phyloP scores from a whole-genome alignment of 192 early-diverging fungal species.

The Backusella sp. region DNA sequence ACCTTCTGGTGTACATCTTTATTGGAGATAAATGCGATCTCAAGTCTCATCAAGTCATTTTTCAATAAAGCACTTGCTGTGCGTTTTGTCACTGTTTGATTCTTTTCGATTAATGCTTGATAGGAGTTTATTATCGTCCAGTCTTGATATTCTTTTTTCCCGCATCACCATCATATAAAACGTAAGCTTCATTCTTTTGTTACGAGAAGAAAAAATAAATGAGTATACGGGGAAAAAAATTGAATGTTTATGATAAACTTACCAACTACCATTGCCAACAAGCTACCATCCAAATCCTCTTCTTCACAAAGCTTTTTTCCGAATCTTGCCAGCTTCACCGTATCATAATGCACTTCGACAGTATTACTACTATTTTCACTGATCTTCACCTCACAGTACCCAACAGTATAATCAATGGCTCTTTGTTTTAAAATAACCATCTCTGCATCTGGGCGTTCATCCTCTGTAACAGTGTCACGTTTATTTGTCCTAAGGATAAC shows the following conservation, averaged over 20 bases:
- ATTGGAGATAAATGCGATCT: background rate
- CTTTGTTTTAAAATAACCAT: slow-evolving; percentile 1
- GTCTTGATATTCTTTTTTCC: background rate
- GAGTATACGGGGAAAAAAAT: background rate
- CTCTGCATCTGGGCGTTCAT: slow-evolving; percentile 2
- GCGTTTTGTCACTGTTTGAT: background rate
- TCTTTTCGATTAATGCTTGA: background rate
- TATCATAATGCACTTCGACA: background rate
- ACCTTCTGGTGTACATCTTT: background rate
- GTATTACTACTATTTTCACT: slow-evolving; percentile 4
- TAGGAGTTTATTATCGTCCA: background rate
- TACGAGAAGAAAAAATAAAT: background rate
- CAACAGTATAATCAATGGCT: background rate
- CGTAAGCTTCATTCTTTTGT: background rate
- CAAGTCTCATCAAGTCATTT: background rate
- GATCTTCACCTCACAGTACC: slow-evolving; percentile 2
- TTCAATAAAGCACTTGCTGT: background rate
- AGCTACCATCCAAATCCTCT: background rate
- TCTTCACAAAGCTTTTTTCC: background rate
- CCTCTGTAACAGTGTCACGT: background rate
- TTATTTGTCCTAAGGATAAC: slow-evolving; percentile 3
- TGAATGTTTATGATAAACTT: background rate
- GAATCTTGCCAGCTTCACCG: background rate
- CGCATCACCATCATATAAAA: background rate
- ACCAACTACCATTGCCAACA: background rate